Base-by-base conservation (phyloP, 2,329 filamentous ascomycete species). In the Cladorrhinum sp. region DNA sequence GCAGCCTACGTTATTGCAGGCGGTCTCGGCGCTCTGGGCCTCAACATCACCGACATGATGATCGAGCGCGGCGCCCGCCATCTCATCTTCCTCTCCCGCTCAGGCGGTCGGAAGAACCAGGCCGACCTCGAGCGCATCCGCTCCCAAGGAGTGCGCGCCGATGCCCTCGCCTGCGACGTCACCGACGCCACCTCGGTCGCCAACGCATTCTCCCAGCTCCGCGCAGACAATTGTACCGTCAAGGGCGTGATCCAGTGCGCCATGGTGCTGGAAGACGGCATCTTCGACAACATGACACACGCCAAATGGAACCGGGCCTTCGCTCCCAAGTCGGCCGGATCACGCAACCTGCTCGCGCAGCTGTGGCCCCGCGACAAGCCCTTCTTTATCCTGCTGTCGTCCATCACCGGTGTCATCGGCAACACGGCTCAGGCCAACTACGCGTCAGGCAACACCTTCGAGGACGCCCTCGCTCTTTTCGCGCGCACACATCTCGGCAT, bases 251-350 rank as follows among this genome's bases (percentile, higher is more conserved):
- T 70, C 28, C 64, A 69, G 42, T 51, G 64, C 20, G 42, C 42
- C 14, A 46, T 46, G 42, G 42, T 46, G 3, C 42, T 46, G 2
- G 42, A 66, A 70, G 0, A 66, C 71, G 14, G 66, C 12, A 30
- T 50, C n/a, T 60, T 70, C 23, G 55, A 65, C 9, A 63, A 66
- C 33, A 74, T 75, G 69, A 66, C 67, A 26, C 60, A 66, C 60
- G 58, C 63, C 18, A 61, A 73, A 6, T 77, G 73, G 73, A 57
- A 64, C 5, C 60, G 63, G 3, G 67, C 76, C 0, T 71, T 80
- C 1, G 67, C 71, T 9, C 77, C 79, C 62, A 80, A 81, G 33
- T 72, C 76, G 10, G 46, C 68, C 9, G 74, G 74, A 2, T 73
- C 73, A 4, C 74, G 70, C 70, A 78, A 77, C 57, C 69, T 79